Percentiles rank a stretch among this genome's conserved stretches.
These are phyloP conservation scores for Beauveria pseudobassiana DNA, from an alignment of 2,329 filamentous ascomycete genomes.

Conservation along the genomic window DNA sequence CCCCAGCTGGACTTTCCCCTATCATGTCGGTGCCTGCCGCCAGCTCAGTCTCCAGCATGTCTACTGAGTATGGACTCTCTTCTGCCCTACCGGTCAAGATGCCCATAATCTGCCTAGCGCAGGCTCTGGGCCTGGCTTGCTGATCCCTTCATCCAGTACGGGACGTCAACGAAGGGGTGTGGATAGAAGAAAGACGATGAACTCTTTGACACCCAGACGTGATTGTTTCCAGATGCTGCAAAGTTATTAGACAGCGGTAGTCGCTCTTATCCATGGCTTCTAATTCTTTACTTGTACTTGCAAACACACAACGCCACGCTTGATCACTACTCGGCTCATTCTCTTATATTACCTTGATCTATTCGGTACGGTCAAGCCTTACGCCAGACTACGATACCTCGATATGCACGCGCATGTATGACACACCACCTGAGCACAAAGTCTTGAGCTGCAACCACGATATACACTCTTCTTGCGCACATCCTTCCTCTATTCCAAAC, in stretches of 20 bases:
- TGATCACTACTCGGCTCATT: background rate
- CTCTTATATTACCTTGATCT: background rate
- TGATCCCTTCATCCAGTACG: background rate
- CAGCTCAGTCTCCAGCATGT: background rate
- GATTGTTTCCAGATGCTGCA: background rate
- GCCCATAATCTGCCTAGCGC: slow-evolving; percentile 5
- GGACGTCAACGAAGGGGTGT: background rate
- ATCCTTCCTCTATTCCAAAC: background rate
- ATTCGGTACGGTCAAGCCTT: background rate
- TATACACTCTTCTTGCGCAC: too few relatives aligned
- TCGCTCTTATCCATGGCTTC: background rate
- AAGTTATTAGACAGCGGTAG: slow-evolving; percentile 3
- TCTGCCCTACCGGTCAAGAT: background rate
- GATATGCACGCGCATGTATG: background rate
- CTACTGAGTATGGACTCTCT: background rate
- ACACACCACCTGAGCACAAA: background rate
- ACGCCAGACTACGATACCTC: background rate
- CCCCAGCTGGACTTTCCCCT: background rate
- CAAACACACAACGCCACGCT: background rate
- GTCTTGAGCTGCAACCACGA: background rate
- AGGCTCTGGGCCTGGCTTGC: background rate
- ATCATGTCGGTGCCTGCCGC: background rate
- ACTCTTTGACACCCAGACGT: background rate
- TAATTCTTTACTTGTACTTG: background rate
- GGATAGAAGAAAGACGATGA: background rate